A percentile compares a stretch with the other conserved stretches of the same genome.
phyloP scores from a whole-genome alignment of 129 eudicot genomes.

The Escallonia herrerae region DNA sequence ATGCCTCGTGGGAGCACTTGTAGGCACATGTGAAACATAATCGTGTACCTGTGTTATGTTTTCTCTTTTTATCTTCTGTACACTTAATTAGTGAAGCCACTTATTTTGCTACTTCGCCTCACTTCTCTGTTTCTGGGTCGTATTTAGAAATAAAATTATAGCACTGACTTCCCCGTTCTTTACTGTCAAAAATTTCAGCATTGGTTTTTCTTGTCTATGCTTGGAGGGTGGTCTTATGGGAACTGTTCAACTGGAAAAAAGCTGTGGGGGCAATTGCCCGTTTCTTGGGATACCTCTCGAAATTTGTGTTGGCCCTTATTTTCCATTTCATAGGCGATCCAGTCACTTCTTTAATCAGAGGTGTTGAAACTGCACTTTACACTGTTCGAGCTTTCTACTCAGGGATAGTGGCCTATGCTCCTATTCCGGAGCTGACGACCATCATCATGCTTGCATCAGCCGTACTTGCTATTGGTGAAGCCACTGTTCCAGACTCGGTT shows the following conservation, averaged over 20 bases:
- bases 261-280: conserved; percentile 20
- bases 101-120: no score
- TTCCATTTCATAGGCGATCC: conserved; percentile 67
- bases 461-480: conserved; percentile 65
- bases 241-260: conserved; percentile 61
- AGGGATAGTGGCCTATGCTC: conserved; percentile 51
- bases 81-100: no score
- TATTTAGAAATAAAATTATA: not conserved
- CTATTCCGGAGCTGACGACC: conserved; percentile 54
- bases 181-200: conserved; percentile 28
- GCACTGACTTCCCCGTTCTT: conserved; percentile 11
- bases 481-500: conserved; percentile 61
- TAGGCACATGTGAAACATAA: not conserved
- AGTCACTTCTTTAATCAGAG: conserved; percentile 39
- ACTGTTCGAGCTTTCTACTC: conserved; percentile 61
- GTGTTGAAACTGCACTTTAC: conserved; percentile 45
- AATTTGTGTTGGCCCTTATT: conserved; percentile 43
- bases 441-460: conserved; percentile 61
- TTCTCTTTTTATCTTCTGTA: not conserved
- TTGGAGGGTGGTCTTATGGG: conserved; percentile 83
- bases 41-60: not conserved
- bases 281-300: conserved; percentile 37
- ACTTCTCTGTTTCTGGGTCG: not conserved
- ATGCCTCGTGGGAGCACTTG: not conserved
- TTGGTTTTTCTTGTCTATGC: conserved; percentile 44